Conservation (phyloP, 2,329 filamentous ascomycete species). For the Clarireedia hainanense region DNA sequence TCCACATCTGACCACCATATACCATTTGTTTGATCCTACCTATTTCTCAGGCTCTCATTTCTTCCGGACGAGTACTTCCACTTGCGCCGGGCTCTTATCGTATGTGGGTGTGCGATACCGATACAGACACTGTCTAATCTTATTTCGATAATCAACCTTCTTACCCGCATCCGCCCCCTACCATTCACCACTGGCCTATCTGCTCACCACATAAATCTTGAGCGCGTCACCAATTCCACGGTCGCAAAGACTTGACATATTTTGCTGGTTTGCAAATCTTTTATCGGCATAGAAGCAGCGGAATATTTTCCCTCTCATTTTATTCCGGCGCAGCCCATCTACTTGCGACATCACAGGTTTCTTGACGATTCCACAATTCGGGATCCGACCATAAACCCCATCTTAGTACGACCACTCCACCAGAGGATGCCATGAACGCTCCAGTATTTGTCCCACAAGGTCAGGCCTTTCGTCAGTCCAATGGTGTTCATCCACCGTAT, state of each 20-base stretch:
- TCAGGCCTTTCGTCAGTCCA: constrained; percentile 25
- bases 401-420: constrained; percentile 17
- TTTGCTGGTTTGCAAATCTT: neutral
- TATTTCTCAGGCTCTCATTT: neutral
- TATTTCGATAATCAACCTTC: constrained; percentile 11
- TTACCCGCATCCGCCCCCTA: constrained; percentile 7
- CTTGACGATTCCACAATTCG: constrained; percentile 8
- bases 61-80: neutral
- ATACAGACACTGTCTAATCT: constrained; percentile 6
- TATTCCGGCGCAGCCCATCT: constrained; percentile 1
- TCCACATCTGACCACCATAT: neutral
- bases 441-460: constrained; percentile 27
- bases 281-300: neutral
- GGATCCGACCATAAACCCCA: constrained; percentile 15
- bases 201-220: constrained; percentile 7
- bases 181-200: neutral
- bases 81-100: constrained; percentile 7
- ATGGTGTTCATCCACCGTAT: constrained; percentile 24
- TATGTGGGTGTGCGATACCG: neutral
- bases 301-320: neutral
- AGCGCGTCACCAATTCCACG: constrained; percentile 7
- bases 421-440: constrained; percentile 31
- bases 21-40: neutral
- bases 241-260: constrained; percentile 9
- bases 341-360: constrained; percentile 9